These are phyloP conservation scores for Aspergillus asperescens DNA, from an alignment of 495 filamentous ascomycete species.

Conservation along the genomic window DNA sequence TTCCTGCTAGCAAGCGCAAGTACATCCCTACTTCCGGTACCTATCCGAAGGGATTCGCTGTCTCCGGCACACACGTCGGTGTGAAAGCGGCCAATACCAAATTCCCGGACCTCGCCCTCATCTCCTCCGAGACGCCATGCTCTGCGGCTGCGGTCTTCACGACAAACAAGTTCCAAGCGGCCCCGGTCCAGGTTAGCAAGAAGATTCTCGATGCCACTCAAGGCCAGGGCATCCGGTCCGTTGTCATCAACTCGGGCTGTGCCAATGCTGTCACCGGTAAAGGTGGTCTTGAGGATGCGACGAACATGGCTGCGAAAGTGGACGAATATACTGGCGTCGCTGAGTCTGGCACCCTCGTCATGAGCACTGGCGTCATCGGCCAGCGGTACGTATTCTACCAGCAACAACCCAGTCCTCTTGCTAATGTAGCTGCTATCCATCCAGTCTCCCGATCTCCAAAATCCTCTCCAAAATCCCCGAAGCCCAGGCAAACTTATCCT, in stretches of 20 bases:
- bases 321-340: slow-evolving; percentile 63
- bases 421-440: background rate
- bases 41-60: slow-evolving; percentile 86
- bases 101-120: slow-evolving; percentile 82
- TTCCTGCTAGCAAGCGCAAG: slow-evolving; percentile 72
- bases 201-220: slow-evolving; percentile 59
- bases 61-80: slow-evolving; percentile 83
- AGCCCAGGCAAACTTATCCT: slow-evolving; percentile 62
- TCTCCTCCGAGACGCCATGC: slow-evolving; percentile 82
- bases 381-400: slow-evolving; percentile 56
- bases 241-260: slow-evolving; percentile 93
- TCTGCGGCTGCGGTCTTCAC: slow-evolving; percentile 95
- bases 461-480: slow-evolving; percentile 77
- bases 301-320: slow-evolving; percentile 70
- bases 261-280: slow-evolving; percentile 97
- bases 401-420: background rate
- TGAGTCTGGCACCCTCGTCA: slow-evolving; percentile 72
- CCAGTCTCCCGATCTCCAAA: slow-evolving; percentile 80
- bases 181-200: slow-evolving; percentile 80
- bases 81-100: slow-evolving; percentile 88
- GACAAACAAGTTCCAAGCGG: slow-evolving; percentile 96
- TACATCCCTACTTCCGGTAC: slow-evolving; percentile 81
- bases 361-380: slow-evolving; percentile 98
- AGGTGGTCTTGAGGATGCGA: slow-evolving; percentile 83
- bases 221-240: slow-evolving; percentile 67